phyloP scores from a whole-genome alignment of 2,329 filamentous ascomycete species.

The Nemania sp. region DNA sequence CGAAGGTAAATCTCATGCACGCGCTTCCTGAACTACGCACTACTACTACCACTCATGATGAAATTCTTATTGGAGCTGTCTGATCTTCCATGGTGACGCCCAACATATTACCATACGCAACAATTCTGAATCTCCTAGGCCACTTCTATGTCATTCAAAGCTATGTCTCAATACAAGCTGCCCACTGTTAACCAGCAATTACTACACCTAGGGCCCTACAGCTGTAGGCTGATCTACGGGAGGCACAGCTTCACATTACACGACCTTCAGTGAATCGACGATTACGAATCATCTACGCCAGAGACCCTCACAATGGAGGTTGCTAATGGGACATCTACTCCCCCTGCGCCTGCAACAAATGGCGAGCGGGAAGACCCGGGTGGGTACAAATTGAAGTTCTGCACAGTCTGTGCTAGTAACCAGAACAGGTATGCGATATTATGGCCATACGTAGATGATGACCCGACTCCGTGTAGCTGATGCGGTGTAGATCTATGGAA shows the following conservation, averaged over 20 bases:
- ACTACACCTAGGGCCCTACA: background rate
- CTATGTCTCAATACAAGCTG: background rate
- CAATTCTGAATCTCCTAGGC: slow-evolving; percentile 41
- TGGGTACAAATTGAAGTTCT: slow-evolving; percentile 91
- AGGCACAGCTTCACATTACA: background rate
- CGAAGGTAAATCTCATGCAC: slow-evolving; percentile 11
- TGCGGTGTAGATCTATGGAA: slow-evolving; percentile 79
- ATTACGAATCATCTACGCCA: background rate
- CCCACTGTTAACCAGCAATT: slow-evolving; percentile 7
- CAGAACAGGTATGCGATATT: slow-evolving; percentile 75
- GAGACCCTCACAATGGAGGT: slow-evolving; percentile 41
- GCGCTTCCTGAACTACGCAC: background rate
- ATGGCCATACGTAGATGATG: background rate
- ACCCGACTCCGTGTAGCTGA: slow-evolving; percentile 20
- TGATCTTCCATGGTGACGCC: slow-evolving; percentile 66
- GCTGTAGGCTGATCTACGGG: background rate
- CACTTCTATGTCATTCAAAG: background rate
- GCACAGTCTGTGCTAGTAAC: slow-evolving; percentile 98
- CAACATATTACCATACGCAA: slow-evolving; percentile 60
- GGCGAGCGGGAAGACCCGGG: slow-evolving; percentile 54
- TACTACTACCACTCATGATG: slow-evolving; percentile 39
- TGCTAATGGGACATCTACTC: slow-evolving; percentile 42
- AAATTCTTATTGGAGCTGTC: slow-evolving; percentile 79
- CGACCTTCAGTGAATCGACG: background rate
- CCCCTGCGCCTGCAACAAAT: slow-evolving; percentile 43